A percentile compares a stretch with the other conserved stretches of the same genome.
phyloP scores from a whole-genome alignment of 768 basidiomycete genomes.

The Paxillus involutus region DNA sequence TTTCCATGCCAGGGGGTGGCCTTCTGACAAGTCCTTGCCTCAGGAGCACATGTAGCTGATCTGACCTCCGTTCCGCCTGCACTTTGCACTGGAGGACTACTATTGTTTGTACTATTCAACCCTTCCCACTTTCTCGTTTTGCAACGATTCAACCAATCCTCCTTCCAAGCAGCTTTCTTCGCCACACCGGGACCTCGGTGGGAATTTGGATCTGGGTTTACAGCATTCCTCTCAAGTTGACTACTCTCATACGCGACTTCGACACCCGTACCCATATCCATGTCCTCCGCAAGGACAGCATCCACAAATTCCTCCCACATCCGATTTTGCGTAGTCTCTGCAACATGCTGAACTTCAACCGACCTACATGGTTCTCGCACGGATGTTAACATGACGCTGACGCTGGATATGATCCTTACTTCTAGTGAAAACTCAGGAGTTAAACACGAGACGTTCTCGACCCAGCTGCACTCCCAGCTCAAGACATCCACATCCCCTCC shows the following conservation, averaged over 20 bases:
- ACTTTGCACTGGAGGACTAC: slow-evolving; percentile 49
- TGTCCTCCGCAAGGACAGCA: slow-evolving; percentile 17
- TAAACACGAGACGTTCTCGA: background rate
- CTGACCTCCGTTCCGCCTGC: slow-evolving; percentile 9
- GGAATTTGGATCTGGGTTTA: slow-evolving; percentile 18
- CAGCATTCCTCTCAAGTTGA: slow-evolving; percentile 12
- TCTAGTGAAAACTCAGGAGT: background rate
- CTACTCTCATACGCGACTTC: too few relatives aligned
- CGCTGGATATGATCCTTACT: background rate
- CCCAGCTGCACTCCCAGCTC: slow-evolving; percentile 22
- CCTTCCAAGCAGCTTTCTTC: slow-evolving; percentile 16
- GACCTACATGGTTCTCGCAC: slow-evolving; percentile 9
- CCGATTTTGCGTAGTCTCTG: slow-evolving; percentile 5
- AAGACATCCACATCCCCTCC: too few relatives aligned
- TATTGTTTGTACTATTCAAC: slow-evolving; percentile 53
- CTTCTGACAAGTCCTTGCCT: slow-evolving; percentile 1
- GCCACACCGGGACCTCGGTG: slow-evolving; percentile 17
- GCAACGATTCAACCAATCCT: slow-evolving; percentile 12
- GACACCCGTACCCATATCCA: slow-evolving; percentile 57
- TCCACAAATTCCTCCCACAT: slow-evolving; percentile 5
- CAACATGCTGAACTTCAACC: slow-evolving; percentile 20
- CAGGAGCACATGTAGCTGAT: slow-evolving; percentile 11
- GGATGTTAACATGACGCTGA: too few relatives aligned
- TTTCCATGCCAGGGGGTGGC: slow-evolving; percentile 21
- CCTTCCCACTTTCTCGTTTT: slow-evolving; percentile 10